phyloP scores from a whole-genome alignment of 768 basidiomycete genomes.

The Lactifluus piperatus region DNA sequence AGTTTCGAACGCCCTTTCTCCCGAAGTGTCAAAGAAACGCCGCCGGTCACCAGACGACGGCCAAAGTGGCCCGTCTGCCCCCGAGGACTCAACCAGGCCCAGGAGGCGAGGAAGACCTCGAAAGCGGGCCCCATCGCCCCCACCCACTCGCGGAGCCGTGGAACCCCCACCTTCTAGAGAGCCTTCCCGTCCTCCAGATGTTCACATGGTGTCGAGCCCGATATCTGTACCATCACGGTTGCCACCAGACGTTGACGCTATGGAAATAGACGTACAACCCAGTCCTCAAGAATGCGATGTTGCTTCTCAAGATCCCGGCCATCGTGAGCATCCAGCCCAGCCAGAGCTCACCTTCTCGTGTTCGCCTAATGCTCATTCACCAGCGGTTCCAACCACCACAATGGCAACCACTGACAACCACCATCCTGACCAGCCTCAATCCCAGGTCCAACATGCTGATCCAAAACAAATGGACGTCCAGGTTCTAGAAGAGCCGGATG shows the following conservation, averaged over 20 bases:
- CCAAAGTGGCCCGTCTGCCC: not conserved
- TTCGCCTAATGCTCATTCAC: not conserved
- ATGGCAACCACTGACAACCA: not conserved
- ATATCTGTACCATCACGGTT: not conserved
- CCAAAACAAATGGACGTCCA: not conserved
- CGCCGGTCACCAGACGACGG: constrained; percentile 28
- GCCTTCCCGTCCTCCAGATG: not conserved
- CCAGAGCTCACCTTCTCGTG: not conserved
- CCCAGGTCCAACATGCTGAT: not conserved
- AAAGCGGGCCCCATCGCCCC: constrained; percentile 5
- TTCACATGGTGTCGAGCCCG: not conserved
- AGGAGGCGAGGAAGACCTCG: constrained; percentile 20
- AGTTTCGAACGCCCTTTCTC: not conserved
- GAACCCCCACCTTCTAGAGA: not conserved
- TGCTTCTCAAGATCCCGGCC: not conserved
- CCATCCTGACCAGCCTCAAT: not conserved
- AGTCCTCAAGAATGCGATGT: not conserved
- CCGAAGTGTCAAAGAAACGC: constrained; percentile 28
- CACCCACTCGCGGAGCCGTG: not conserved
- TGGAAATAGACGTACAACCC: not conserved
- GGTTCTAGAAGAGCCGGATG: not conserved
- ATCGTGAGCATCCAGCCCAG: not conserved
- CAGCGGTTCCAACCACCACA: not conserved
- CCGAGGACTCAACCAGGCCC: not conserved
- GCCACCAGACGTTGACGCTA: not conserved